Conservation (phyloP, 148 eudicot species). For the Rhododendron ferrugineum region DNA sequence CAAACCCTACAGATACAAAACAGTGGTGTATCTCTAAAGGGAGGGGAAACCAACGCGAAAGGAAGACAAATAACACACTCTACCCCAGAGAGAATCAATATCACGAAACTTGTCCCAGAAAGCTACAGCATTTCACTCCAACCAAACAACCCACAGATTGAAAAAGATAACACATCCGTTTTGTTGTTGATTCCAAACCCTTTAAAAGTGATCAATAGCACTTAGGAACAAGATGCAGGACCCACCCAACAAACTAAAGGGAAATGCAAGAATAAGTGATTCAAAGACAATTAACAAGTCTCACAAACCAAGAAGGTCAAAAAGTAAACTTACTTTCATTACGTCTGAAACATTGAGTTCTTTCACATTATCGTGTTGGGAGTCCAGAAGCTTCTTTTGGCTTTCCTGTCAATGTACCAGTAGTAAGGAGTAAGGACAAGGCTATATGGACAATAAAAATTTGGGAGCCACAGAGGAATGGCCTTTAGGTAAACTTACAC, state of each 20-base stretch:
- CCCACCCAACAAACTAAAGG: not conserved
- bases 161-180: not conserved
- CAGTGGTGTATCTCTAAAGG: not conserved
- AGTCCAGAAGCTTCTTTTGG: constrained; percentile 46
- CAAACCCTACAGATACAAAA: not conserved
- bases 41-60: not conserved
- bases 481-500: constrained; percentile 46
- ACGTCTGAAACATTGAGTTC: constrained; percentile 46
- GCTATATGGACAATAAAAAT: not conserved
- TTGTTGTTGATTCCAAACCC: not conserved
- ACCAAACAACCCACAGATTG: not conserved
- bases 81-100: not conserved
- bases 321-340: constrained; percentile 38
- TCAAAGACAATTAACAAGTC: not conserved
- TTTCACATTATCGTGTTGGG: constrained; percentile 30
- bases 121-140: not conserved
- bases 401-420: constrained; percentile 44
- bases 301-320: not conserved
- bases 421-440: not conserved
- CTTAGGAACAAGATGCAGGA: not conserved
- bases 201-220: not conserved
- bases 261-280: not conserved
- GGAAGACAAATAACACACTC: not conserved
- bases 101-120: not conserved
- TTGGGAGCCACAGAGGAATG: constrained; percentile 10